Conservation (phyloP, 2,329 filamentous ascomycete genomes). For the Pseudonectria foliicola region DNA sequence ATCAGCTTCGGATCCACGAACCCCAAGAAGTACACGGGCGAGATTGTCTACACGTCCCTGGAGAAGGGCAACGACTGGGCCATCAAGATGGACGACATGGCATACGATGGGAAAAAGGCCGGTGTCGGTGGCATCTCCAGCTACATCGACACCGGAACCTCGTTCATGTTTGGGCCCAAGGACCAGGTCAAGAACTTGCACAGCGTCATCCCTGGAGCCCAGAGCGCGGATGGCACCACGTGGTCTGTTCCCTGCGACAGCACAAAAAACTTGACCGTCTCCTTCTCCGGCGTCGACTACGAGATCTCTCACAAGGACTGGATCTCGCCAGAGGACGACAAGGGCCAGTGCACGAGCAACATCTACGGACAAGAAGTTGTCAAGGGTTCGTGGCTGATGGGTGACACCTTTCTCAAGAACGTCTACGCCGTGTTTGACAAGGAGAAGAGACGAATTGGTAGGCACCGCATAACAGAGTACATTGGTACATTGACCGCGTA, state of each 20-base stretch:
- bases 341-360: conserved; percentile 59
- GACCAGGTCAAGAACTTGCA: conserved; percentile 63
- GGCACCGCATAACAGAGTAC: conserved; percentile 12
- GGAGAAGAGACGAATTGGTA: conserved; percentile 58
- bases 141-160: conserved; percentile 80
- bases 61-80: conserved; percentile 59
- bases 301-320: conserved; percentile 65
- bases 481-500: too few species aligned
- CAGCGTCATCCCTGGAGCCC: conserved; percentile 55
- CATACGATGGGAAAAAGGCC: conserved; percentile 51
- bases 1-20: conserved; percentile 71
- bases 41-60: conserved; percentile 58
- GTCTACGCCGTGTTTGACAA: conserved; percentile 82
- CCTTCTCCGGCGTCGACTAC: conserved; percentile 62
- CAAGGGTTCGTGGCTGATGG: conserved; percentile 65
- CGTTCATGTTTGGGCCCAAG: conserved; percentile 66
- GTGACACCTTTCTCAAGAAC: conserved; percentile 82
- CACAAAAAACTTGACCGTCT: conserved; percentile 51
- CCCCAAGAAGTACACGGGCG: conserved; percentile 56
- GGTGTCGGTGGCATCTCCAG: conserved; percentile 51
- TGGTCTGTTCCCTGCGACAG: conserved; percentile 70
- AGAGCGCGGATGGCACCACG: conserved; percentile 49
- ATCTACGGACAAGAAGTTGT: conserved; percentile 67
- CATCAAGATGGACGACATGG: conserved; percentile 59
- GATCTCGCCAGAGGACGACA: conserved; percentile 40